Conservation (phyloP, 2,329 filamentous ascomycete species). For the Trichoderma sp. region DNA sequence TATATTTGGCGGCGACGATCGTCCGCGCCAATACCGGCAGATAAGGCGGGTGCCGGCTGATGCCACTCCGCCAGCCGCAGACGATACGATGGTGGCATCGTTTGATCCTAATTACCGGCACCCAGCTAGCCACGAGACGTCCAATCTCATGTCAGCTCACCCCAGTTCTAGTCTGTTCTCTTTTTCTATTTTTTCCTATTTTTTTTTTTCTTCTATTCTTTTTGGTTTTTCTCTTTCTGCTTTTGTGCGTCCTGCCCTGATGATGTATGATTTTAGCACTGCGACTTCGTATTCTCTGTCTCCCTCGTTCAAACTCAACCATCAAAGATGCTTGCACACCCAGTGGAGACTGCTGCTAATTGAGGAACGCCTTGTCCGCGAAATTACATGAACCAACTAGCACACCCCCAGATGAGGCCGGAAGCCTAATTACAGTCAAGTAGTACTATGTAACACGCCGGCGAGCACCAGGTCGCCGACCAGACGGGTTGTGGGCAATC, state of each 20-base stretch:
- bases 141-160: no score
- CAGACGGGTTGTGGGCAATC: background rate
- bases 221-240: background rate
- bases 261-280: constrained; percentile 6
- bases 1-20: constrained; percentile 16
- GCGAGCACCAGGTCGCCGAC: constrained; percentile 10
- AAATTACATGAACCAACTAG: constrained; percentile 1
- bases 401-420: background rate
- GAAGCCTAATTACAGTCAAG: background rate
- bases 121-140: background rate
- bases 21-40: constrained; percentile 15
- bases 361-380: background rate
- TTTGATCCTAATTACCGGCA: background rate
- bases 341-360: constrained; percentile 6
- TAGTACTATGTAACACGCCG: background rate
- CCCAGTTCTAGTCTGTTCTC: no score
- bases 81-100: constrained; percentile 13
- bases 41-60: constrained; percentile 15
- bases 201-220: background rate
- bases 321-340: background rate
- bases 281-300: constrained; percentile 10
- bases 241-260: no score
- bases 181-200: background rate
- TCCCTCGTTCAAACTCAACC: background rate
- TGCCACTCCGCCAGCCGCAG: constrained; percentile 7